Percentiles rank a stretch among this genome's conserved stretches.
phyloP scores from a whole-genome alignment of 192 early-diverging fungal genomes.

The Mortierella antarctica region DNA sequence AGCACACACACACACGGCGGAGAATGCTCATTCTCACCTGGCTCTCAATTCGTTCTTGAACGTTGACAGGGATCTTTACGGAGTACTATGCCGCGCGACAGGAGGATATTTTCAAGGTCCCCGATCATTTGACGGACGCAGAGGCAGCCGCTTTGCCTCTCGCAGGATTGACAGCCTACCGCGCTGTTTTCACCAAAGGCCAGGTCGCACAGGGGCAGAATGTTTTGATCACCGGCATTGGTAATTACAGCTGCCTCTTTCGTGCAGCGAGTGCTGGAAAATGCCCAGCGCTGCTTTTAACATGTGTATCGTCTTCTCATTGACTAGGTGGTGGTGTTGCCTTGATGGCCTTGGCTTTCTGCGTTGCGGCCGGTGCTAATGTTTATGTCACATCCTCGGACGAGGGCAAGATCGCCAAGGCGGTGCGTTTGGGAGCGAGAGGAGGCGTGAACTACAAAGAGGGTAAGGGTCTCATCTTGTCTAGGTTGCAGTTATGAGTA shows the following conservation, averaged over 20 bases:
- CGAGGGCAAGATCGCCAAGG: conserved; percentile 69
- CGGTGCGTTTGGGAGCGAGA: conserved; percentile 69
- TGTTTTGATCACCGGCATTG: conserved; percentile 79
- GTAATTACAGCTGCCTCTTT: background rate
- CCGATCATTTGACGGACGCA: conserved; percentile 65
- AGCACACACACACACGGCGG: background rate
- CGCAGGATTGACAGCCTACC: conserved; percentile 71
- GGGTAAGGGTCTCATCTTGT: conserved; percentile 33
- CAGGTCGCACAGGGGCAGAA: conserved; percentile 60
- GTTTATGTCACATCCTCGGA: conserved; percentile 78
- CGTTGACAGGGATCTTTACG: conserved; percentile 63
- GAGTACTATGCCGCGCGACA: conserved; percentile 62
- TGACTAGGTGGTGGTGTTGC: conserved; percentile 74
- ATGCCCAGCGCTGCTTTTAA: too few relatives aligned
- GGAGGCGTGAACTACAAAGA: conserved; percentile 79
- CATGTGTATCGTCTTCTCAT: background rate
- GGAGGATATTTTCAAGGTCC: conserved; percentile 60
- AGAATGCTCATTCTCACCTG: background rate
- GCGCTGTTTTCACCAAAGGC: conserved; percentile 73
- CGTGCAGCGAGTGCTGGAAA: too few relatives aligned
- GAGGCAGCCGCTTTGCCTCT: conserved; percentile 78
- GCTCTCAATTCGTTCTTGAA: conserved; percentile 6
- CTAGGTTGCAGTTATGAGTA: background rate
- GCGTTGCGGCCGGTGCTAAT: conserved; percentile 71
- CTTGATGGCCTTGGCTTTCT: conserved; percentile 72